Percentiles rank a stretch among this genome's conserved stretches.
Conservation (phyloP, 441 rosid genomes). For the Corymbia calophylla region DNA sequence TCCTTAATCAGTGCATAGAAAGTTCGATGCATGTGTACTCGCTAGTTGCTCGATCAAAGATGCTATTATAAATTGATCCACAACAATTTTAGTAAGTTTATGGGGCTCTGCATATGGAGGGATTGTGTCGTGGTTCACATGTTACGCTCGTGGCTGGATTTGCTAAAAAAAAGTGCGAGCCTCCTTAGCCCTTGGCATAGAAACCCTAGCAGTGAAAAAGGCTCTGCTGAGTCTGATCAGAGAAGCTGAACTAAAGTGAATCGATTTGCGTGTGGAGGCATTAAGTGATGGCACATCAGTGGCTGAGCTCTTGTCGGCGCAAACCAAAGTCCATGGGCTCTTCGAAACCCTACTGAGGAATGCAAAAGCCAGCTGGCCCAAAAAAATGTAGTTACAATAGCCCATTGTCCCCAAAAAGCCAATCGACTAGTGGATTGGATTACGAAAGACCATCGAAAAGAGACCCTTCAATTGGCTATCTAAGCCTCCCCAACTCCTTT, state of each 20-base stretch:
- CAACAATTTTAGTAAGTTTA: background rate
- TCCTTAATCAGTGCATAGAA: background rate
- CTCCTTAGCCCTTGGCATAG: background rate
- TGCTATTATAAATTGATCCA: background rate
- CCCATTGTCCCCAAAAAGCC: background rate
- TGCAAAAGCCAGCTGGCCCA: background rate
- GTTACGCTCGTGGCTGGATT: background rate
- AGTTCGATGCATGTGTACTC: background rate
- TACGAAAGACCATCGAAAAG: background rate
- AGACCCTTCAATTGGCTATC: background rate
- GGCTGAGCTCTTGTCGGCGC: background rate
- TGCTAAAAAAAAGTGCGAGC: background rate
- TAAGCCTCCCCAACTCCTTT: background rate
- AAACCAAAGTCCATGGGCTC: background rate
- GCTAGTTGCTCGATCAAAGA: fast-evolving
- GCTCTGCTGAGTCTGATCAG: no score
- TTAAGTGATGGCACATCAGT: no score
- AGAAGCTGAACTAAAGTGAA: no score
- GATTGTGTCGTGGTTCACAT: background rate
- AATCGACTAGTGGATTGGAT: background rate
- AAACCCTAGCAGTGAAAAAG: background rate
- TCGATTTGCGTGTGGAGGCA: no score
- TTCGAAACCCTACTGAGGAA: background rate
- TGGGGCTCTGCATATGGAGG: background rate
- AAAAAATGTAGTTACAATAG: background rate